Evolutionary conservation across 345 rosid species (phyloP).

Genomic region (Eutrema heterophyllum): DNA sequence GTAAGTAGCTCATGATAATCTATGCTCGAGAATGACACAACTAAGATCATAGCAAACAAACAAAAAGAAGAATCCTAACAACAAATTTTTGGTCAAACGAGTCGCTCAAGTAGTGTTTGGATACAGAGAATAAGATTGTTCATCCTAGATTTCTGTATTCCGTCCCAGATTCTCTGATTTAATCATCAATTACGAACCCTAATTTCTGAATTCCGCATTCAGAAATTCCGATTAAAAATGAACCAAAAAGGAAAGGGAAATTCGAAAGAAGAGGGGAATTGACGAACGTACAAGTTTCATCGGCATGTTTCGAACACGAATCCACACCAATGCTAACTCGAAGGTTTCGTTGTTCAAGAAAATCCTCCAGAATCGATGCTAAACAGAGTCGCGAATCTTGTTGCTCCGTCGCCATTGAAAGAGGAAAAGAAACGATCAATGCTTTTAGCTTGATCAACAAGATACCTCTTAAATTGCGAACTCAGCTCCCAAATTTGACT

Average conservation of each 20-base stretch:
- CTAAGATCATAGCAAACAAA: neutral
- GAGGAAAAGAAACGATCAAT: neutral
- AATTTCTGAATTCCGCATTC: neutral
- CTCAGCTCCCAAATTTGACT: neutral
- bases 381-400: slow-evolving; percentile 43
- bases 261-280: neutral
- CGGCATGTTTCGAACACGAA: slow-evolving; percentile 46
- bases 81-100: neutral
- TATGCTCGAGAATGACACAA: neutral
- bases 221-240: neutral
- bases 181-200: slow-evolving; percentile 4
- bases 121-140: neutral
- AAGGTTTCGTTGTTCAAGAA: slow-evolving; percentile 51
- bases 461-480: slow-evolving; percentile 2
- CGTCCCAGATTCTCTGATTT: neutral
- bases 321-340: slow-evolving; percentile 29
- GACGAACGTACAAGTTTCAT: slow-evolving; percentile 57
- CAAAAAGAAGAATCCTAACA: neutral
- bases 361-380: slow-evolving; percentile 67
- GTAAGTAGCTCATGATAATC: neutral
- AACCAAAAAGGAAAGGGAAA: neutral
- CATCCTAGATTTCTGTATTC: neutral
- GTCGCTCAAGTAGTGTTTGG: neutral
- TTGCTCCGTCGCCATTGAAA: slow-evolving; percentile 57
- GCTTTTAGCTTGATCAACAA: slow-evolving; percentile 29